Evolutionary conservation across 768 basidiomycete genomes (phyloP), one percentile per base, ranked within the genome.

Genomic region (Galerina marginata): DNA sequence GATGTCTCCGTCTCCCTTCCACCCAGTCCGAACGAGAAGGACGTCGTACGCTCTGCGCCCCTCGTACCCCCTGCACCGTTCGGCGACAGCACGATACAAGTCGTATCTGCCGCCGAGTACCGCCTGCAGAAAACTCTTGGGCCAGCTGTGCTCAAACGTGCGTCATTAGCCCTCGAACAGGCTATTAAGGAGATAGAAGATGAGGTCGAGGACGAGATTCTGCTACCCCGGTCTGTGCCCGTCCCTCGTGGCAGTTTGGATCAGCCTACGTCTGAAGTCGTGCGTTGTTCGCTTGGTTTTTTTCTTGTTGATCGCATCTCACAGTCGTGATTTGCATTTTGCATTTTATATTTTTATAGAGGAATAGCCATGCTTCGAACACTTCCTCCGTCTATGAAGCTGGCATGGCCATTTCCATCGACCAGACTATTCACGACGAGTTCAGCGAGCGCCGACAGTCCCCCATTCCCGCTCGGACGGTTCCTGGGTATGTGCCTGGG

Each of bases 401-500:
- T 37, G 88, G 84, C 29, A 90, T 89, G 67, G 91, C 90, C 36
- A 84, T 91, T 56, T 90, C 86, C 23, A 81, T 86, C 33, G 89
- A 91, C 68, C 84, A 81, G 55, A 82, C 83, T 43, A 70, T 78
- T 20, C 73, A 76, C 43, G 69, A 77, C 33, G 81, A 86, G 47
- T 73, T 79, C 39, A 84, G 85, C 20, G 77, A 79, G 49, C 82
- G 77, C 42, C 83, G 80, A n/a, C 73, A 83, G 50, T 89, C 87
- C 2, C 89, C 89, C 44, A 77, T 87, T 23, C 87, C 88, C 26
- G 78, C 85, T 47, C 83, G 85, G 45, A 84, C 79, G 3, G 69
- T 92, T 20, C 92, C 93, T 56, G 93, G 93, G 12, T 95, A 95
- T 73, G 87, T 93, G 58, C 93, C 93, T 23, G 93, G 93, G 10